Evolutionary conservation across 768 basidiomycete species (phyloP), one percentile per base, ranked within the genome.

Genomic region (Imleria badia): DNA sequence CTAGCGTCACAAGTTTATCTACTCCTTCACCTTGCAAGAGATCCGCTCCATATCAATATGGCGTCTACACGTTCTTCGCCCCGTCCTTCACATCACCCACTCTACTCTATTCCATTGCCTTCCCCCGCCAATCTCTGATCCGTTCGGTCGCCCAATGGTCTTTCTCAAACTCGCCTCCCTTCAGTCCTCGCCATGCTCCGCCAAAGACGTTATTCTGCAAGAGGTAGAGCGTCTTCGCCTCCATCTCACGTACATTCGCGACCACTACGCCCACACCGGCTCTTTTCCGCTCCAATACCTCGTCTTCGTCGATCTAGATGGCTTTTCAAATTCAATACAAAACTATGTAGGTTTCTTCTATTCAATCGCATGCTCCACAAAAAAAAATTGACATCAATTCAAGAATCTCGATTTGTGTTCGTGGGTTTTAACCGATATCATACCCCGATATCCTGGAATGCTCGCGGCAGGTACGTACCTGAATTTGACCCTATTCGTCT

Each of bases 401-500:
- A 55, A 89, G 84, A 80, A 79, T 61, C 63, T 84, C 36, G 84
- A 89, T 58, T 69, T 87, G 8, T 73, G 86, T 41, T 75, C 78
- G 19, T 91, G 85, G 85, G 78, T 80, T 44, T 63, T 85, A 54
- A 79, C 79, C 55, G 86, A 91, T 60, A 75, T 86, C 30, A 75
- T 85, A 40, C 87, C 87, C 35, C 79, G 80, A 48, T 90, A 83
- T 72, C 86, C 89, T 48, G 89, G 88, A 50, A 81, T 91, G 82
- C 72, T 91, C 30, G 87, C 82, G 34, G 87, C 85, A 67, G 85
- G 88, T 85, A 43, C 58, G 52, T 60, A 45, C 50, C 55, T 59
- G 54, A 50, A 46, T 54, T 45, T 38, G 17, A 6, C 35, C 36
- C 22, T 51, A 33, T 29, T 15, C 52, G 15, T 44, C 26, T n/a